phyloP scores from a whole-genome alignment of 768 basidiomycete genomes.

The Boletus sensibilis region DNA sequence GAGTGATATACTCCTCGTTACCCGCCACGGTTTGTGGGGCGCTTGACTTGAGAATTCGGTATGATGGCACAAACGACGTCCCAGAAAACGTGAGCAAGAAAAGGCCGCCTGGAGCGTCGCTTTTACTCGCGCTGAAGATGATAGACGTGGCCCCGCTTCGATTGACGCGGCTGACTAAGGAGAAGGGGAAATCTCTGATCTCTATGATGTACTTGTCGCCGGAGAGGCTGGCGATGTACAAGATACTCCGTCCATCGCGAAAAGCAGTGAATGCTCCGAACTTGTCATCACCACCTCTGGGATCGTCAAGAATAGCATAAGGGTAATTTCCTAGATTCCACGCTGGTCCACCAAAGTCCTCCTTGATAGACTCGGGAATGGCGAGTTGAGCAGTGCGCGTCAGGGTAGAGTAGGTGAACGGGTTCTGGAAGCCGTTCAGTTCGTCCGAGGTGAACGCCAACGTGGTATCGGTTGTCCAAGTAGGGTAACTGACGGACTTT shows the following conservation, averaged over 20 bases:
- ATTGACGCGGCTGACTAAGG: conserved; percentile 26
- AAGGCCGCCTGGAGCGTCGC: conserved; percentile 32
- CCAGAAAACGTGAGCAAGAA: conserved; percentile 30
- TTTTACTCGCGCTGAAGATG: conserved; percentile 36
- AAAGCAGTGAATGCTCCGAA: conserved; percentile 32
- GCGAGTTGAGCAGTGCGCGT: conserved; percentile 30
- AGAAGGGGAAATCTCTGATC: conserved; percentile 35
- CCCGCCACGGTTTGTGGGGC: conserved; percentile 16
- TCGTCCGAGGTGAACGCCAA: conserved; percentile 66
- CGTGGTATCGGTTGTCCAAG: conserved; percentile 54
- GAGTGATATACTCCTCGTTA: conserved; percentile 40
- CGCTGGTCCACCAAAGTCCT: conserved; percentile 59
- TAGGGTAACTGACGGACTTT: conserved; percentile 57
- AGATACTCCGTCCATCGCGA: conserved; percentile 33
- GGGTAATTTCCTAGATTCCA: conserved; percentile 53
- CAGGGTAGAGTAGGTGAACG: conserved; percentile 51
- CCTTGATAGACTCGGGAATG: conserved; percentile 40
- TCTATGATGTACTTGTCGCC: conserved; percentile 26
- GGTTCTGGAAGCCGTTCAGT: conserved; percentile 61
- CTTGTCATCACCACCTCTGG: conserved; percentile 17
- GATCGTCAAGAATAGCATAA: conserved; percentile 44
- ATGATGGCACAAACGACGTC: conserved; percentile 23
- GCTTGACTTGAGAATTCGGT: conserved; percentile 24
- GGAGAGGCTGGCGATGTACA: conserved; percentile 34
- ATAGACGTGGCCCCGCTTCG: conserved; percentile 22